Percentiles rank a stretch among this genome's conserved stretches.
Evolutionary conservation across 106 monocot genomes (phyloP).

Genomic region (Xerophyta viscosa): DNA sequence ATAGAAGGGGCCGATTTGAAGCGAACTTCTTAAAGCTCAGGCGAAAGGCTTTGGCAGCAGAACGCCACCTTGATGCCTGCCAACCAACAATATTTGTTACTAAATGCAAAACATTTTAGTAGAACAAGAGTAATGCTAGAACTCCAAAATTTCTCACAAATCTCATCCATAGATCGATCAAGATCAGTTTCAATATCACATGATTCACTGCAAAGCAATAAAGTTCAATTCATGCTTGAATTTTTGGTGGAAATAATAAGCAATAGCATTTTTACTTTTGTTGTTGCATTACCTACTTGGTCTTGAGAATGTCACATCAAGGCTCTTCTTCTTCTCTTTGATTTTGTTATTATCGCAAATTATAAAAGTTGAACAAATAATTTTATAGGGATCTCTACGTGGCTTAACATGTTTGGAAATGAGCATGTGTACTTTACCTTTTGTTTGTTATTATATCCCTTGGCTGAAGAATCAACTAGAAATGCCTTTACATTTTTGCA

Average conservation of each 20-base stretch:
- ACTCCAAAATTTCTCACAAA: too few relatives aligned
- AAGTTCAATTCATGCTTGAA: too few relatives aligned
- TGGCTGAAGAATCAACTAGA: constrained; percentile 12
- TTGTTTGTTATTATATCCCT: constrained; percentile 1
- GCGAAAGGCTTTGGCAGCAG: background rate
- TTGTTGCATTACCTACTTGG: too few relatives aligned
- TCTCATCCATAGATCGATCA: too few relatives aligned
- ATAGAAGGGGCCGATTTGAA: constrained; percentile 1
- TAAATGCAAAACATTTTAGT: background rate
- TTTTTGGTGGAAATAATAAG: too few relatives aligned
- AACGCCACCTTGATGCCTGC: constrained; percentile 1
- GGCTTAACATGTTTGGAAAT: too few relatives aligned
- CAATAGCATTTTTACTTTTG: too few relatives aligned
- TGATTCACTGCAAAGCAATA: too few relatives aligned
- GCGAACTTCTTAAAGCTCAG: constrained; percentile 9
- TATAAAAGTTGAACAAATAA: background rate
- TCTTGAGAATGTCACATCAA: too few relatives aligned
- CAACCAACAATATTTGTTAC: background rate
- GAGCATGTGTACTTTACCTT: constrained; percentile 15
- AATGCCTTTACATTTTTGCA: constrained; percentile 32
- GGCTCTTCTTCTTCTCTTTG: too few relatives aligned
- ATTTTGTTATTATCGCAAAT: background rate
- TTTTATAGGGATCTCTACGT: background rate
- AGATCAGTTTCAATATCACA: too few relatives aligned
- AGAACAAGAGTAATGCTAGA: too few relatives aligned